Evolutionary conservation across 176 grass and related monocot species (phyloP), one percentile per base, ranked within the genome.

Genomic region (Avena eriantha): DNA sequence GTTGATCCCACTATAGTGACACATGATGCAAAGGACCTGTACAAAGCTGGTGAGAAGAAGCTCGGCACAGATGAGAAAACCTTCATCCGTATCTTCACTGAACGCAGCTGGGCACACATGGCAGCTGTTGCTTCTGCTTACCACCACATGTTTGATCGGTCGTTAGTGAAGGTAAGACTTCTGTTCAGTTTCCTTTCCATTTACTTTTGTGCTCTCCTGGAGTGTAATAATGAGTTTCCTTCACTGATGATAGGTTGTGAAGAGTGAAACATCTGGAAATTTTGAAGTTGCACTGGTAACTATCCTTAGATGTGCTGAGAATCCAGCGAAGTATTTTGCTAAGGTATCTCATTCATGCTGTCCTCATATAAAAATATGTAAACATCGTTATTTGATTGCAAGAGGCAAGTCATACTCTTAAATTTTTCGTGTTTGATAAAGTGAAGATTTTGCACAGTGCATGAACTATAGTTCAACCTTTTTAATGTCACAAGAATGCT

Each of bases 1-100:
- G 90, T 92, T 80, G 97, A 99, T 97, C 94, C 85, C 84, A 78
- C 85, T 17, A 92, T 90, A 83, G 94, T 90, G 56, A 85, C 92
- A 82, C 88, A 90, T 76, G 94, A 94, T 94, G 94, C 97, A 47
- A 99, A 97, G 31, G 97, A 94, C 80, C 86, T 99, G 31, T 97
- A 93, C 77, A 99, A 93, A 99, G 97, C 97, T 85, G 97, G 94
- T 55, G 97, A 99, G 87, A 99, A 97, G 87, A 89, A 79, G 64
- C 29, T 99, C 35, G 97, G 97, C 49, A 99, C 97, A 11, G 97
- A 97, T 83, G 94, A 99, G 81, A 94, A 93, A 82, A 84, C 78
- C 55, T 99, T 99, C 73, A 97, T 94, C 63, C 87, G 88, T 41
- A 84, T 97, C 93, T 99, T 99, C 78, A 96, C 90, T 81, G 92